These are phyloP conservation scores for Acidomyces sp. DNA, from an alignment of 495 filamentous ascomycete species.

Conservation along the genomic window DNA sequence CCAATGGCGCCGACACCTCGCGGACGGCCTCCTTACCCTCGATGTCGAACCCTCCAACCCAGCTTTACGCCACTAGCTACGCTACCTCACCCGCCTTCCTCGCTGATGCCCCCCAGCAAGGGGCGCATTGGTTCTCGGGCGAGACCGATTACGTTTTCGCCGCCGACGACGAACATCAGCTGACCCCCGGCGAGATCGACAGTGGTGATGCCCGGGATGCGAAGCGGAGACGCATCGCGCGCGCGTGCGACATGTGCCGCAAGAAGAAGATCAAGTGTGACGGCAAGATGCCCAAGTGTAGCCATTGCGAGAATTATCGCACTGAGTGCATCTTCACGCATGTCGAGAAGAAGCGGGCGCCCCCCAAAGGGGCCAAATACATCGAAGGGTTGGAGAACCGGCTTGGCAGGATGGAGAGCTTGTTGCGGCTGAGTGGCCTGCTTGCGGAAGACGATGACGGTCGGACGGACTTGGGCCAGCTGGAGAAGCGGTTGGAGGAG, in stretches of 20 bases:
- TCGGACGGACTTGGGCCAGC: conserved; percentile 72
- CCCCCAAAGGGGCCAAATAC: conserved; percentile 97
- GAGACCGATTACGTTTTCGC: conserved; percentile 2
- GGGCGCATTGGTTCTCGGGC: conserved; percentile 6
- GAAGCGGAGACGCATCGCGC: conserved; percentile 85
- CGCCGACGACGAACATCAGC: conserved; percentile 15
- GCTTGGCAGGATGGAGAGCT: conserved; percentile 80
- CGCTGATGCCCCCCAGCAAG: conserved; percentile 11
- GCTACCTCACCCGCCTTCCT: conserved; percentile 47
- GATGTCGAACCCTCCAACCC: conserved; percentile 51
- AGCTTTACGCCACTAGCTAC: conserved; percentile 56
- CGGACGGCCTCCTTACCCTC: conserved; percentile 8
- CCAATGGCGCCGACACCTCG: too few species aligned
- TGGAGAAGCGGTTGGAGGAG: conserved; percentile 72
- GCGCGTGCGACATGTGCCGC: conserved; percentile 96
- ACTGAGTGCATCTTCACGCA: conserved; percentile 95
- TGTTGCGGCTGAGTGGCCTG: conserved; percentile 75
- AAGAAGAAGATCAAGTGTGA: conserved; percentile 99
- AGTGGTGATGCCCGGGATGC: conserved; percentile 66
- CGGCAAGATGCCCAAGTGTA: conserved; percentile 86
- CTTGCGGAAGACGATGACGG: conserved; percentile 79
- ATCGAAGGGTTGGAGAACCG: conserved; percentile 96
- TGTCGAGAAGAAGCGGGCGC: conserved; percentile 96
- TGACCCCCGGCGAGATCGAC: conserved; percentile 33
- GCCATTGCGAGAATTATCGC: conserved; percentile 96